phyloP scores from a whole-genome alignment of 768 basidiomycete genomes.

The Macrolepiota fuliginosa region DNA sequence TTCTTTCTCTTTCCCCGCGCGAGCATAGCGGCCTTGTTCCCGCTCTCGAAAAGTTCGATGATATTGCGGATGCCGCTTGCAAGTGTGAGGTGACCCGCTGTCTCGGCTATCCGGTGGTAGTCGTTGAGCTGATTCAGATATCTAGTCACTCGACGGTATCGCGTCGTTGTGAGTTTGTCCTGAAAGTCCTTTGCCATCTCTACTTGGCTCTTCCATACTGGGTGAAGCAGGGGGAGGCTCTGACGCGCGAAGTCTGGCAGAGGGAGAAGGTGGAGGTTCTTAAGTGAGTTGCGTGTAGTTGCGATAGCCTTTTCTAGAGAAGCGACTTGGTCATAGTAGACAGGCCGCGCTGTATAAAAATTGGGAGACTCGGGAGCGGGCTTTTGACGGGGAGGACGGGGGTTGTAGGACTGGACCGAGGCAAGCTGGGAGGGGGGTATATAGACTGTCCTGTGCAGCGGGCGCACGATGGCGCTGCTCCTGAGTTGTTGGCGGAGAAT shows the following conservation, averaged over 20 bases:
- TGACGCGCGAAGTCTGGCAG: constrained; percentile 69
- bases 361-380: constrained; percentile 61
- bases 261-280: constrained; percentile 68
- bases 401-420: constrained; percentile 5
- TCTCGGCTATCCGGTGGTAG: constrained; percentile 54
- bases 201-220: constrained; percentile 66
- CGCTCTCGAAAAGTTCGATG: constrained; percentile 62
- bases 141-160: constrained; percentile 62
- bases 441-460: constrained; percentile 5
- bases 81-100: constrained; percentile 58
- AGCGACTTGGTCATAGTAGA: constrained; percentile 70
- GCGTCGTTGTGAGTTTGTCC: constrained; percentile 60
- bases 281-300: constrained; percentile 56
- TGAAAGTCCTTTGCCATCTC: constrained; percentile 60
- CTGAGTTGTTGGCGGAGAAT: constrained; percentile 19
- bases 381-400: constrained; percentile 14
- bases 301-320: constrained; percentile 64
- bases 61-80: constrained; percentile 48
- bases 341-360: constrained; percentile 81
- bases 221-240: constrained; percentile 53
- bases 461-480: background rate
- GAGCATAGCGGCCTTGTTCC: constrained; percentile 49
- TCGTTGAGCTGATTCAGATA: constrained; percentile 68
- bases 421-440: constrained; percentile 15
- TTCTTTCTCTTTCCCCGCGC: constrained; percentile 53